phyloP scores from a whole-genome alignment of 75 land plant species.

The Cryptomeria japonica region DNA sequence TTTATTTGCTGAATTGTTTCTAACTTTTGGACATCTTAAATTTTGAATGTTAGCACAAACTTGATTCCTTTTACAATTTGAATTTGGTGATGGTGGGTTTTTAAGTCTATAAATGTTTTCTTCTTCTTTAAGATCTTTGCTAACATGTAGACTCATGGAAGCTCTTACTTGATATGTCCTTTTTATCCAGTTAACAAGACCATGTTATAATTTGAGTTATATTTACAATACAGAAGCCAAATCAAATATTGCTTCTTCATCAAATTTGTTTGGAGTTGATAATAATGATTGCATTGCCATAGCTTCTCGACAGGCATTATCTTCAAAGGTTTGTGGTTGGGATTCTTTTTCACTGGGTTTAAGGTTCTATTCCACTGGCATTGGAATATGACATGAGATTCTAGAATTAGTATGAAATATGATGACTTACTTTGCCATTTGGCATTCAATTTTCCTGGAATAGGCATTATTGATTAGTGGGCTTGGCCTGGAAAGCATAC shows the following conservation, averaged over 20 bases:
- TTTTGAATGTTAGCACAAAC: background rate
- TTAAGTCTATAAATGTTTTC: background rate
- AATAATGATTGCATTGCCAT: constrained; percentile 51
- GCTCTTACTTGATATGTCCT: background rate
- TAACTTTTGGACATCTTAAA: background rate
- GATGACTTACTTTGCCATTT: background rate
- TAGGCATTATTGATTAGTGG: constrained; percentile 74
- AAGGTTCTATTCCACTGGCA: background rate
- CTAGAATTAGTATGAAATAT: background rate
- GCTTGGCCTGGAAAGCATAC: constrained; percentile 57
- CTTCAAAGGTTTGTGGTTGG: constrained; percentile 65
- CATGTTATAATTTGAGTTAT: background rate
- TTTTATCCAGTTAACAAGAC: background rate
- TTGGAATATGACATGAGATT: constrained; percentile 6
- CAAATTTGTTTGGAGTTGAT: constrained; percentile 43
- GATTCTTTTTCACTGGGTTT: background rate
- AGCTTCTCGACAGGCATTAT: constrained; percentile 78
- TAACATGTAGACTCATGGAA: background rate
- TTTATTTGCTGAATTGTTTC: background rate
- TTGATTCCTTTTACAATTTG: background rate
- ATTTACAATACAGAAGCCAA: constrained; percentile 25
- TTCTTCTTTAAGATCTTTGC: background rate
- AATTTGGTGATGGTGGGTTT: background rate
- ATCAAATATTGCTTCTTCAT: constrained; percentile 22
- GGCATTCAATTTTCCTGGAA: constrained; percentile 5